Conservation (phyloP, 306 rosid genomes). For the Lotus japonicus region DNA sequence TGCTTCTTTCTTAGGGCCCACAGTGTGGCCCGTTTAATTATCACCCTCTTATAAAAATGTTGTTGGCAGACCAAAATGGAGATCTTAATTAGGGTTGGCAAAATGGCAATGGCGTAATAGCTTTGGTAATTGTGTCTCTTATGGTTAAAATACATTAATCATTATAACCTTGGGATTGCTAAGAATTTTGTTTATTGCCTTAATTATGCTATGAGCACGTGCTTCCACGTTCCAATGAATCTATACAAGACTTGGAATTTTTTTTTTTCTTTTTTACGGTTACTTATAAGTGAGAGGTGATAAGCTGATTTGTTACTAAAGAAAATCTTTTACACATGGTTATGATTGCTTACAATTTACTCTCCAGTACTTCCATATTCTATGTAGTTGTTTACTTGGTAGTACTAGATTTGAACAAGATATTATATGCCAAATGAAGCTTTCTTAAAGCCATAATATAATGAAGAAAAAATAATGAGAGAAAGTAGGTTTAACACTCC, state of each 20-base stretch:
- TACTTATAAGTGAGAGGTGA: conserved; percentile 19
- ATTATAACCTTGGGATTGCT: conserved; percentile 27
- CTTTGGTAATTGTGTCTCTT: conserved; percentile 11
- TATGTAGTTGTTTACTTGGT: conserved; percentile 10
- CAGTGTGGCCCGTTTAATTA: conserved; percentile 33
- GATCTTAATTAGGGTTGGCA: conserved; percentile 11
- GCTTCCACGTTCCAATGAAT: conserved; percentile 54
- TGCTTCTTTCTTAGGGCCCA: conserved; percentile 49
- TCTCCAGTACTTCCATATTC: conserved; percentile 36
- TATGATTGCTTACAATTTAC: conserved; percentile 60
- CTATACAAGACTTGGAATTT: conserved; percentile 9
- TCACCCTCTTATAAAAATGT: conserved; percentile 16
- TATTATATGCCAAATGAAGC: conserved; percentile 31
- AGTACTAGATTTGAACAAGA: conserved; percentile 19
- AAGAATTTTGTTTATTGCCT: conserved; percentile 10
- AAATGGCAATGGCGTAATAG: conserved; percentile 1
- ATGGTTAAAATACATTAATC: not conserved
- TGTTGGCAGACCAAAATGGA: not conserved
- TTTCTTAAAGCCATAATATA: conserved; percentile 15
- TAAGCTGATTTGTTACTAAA: conserved; percentile 19
- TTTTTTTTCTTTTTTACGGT: not conserved
- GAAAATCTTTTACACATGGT: conserved; percentile 52
- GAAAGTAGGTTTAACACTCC: conserved; percentile 24
- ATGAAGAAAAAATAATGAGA: not conserved
- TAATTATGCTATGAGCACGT: conserved; percentile 36